Evolutionary conservation across 345 rosid genomes (phyloP).

Genomic region (rapeseed (Brassica napus)): DNA sequence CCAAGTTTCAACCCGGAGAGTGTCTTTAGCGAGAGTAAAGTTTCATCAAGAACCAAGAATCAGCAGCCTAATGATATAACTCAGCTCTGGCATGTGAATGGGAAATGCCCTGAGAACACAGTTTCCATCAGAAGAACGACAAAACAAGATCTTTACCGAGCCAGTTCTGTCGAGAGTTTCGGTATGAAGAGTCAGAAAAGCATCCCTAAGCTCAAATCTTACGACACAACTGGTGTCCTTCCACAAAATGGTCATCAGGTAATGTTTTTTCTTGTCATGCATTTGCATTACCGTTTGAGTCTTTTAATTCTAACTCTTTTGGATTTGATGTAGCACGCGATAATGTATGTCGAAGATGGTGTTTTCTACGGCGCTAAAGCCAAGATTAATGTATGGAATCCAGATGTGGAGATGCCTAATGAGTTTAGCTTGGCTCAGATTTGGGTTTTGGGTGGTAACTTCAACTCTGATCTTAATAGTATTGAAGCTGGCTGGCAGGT

Average conservation of each 20-base stretch:
- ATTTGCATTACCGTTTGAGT: neutral
- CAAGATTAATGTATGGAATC: slow-evolving; percentile 74
- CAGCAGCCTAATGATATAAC: slow-evolving; percentile 30
- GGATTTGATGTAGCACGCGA: slow-evolving; percentile 51
- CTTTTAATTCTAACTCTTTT: neutral
- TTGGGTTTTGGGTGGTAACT: slow-evolving; percentile 74
- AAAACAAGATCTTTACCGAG: slow-evolving; percentile 53
- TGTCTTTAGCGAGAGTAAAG: slow-evolving; percentile 58
- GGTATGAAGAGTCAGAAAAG: slow-evolving; percentile 55
- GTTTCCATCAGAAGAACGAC: slow-evolving; percentile 63
- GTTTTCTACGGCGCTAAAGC: slow-evolving; percentile 72
- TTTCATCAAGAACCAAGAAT: slow-evolving; percentile 25
- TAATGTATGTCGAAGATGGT: slow-evolving; percentile 65
- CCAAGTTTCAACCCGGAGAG: slow-evolving; percentile 60
- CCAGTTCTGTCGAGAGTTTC: slow-evolving; percentile 50
- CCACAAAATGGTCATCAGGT: slow-evolving; percentile 54
- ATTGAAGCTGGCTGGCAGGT: slow-evolving; percentile 90
- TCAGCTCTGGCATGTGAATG: slow-evolving; percentile 65
- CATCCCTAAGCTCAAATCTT: slow-evolving; percentile 50
- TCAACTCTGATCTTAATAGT: slow-evolving; percentile 68
- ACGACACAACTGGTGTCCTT: slow-evolving; percentile 70
- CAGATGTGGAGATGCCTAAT: slow-evolving; percentile 61
- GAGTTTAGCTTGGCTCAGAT: slow-evolving; percentile 76
- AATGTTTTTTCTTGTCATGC: neutral
- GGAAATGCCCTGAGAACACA: slow-evolving; percentile 57